A percentile compares a stretch with the other conserved stretches of the same genome.
Evolutionary conservation across 2,329 filamentous ascomycete genomes (phyloP).

Genomic region (Colletotrichum tropicale): DNA sequence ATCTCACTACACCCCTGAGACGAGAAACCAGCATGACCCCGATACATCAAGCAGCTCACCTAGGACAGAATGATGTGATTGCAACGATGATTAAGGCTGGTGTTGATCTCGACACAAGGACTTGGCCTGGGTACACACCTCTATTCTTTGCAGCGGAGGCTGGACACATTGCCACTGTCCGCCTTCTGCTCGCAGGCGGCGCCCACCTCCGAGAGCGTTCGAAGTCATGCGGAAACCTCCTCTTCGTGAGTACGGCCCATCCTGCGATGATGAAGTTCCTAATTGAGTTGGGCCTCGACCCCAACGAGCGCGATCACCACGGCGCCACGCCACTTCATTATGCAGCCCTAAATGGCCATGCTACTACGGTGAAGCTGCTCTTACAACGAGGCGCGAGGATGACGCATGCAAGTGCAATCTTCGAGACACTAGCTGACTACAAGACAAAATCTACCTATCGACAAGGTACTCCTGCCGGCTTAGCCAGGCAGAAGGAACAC

Average conservation of each 20-base stretch:
- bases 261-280: constrained; percentile 24
- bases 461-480: constrained; percentile 27
- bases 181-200: constrained; percentile 26
- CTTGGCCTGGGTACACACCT: constrained; percentile 27
- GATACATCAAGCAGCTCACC: constrained; percentile 29
- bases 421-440: constrained; percentile 22
- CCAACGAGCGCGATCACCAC: constrained; percentile 26
- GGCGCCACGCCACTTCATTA: constrained; percentile 31
- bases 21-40: constrained; percentile 29
- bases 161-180: constrained; percentile 26
- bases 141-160: constrained; percentile 29
- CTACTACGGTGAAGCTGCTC: constrained; percentile 29
- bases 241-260: constrained; percentile 22
- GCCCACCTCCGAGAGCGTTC: constrained; percentile 23
- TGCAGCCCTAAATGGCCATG: constrained; percentile 24
- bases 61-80: constrained; percentile 28
- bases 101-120: constrained; percentile 23
- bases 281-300: constrained; percentile 21
- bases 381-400: constrained; percentile 24
- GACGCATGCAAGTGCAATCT: constrained; percentile 25
- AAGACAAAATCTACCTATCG: constrained; percentile 20
- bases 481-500: constrained; percentile 26
- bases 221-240: constrained; percentile 22
- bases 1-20: constrained; percentile 19
- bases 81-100: constrained; percentile 26